Evolutionary conservation across 1,284 basidiomycete species (phyloP), one percentile per base, ranked within the genome.

Genomic region (Erythrobasidium hasegawianum): DNA sequence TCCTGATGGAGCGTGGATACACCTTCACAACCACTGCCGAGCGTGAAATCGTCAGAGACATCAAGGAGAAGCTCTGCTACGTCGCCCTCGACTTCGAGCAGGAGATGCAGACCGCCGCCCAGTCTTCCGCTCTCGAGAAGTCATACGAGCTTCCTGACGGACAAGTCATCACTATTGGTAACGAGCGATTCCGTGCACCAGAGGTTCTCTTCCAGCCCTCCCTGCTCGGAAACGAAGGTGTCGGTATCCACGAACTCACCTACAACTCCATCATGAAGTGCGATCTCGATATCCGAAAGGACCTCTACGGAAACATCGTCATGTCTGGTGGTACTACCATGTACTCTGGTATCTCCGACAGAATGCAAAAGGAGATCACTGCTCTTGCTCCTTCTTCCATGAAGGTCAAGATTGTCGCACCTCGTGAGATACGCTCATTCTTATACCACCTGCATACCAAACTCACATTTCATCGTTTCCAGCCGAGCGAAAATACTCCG

Each of bases 51-150:
- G 93, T 96, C 76, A 86, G 93, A 76, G 93, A 96, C 80, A 94
- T 96, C 84, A 96, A 96, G 85, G 93, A 96, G 85, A 95, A 94
- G 83, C 86, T 96, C 57, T 95, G 92, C 82, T 96, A 96, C 80
- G 91, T 96, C 75, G 93, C 93, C 43, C 86, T 95, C 73, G 93
- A 96, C 82, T 96, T 95, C 77, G 91, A 95, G 80, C 89, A 96
- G 81, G 93, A 96, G 82, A 83, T 96, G 75, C 88, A 91, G 81
- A 93, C 89, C 49, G 90, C 92, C 50, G 87, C 89, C 71, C 89
- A 92, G 79, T 92, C 90, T 27, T 93, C 90, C 66, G 87, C 90
- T 55, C 81, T 95, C 67, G 92, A 95, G 83, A 96, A 95, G 86
- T 88, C 85, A 77, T 96, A 96, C 81, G 92, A 96, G 81, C 84